These are phyloP conservation scores for Nothomitra cinnamomea DNA, from an alignment of 2,329 filamentous ascomycete species.

Conservation along the genomic window DNA sequence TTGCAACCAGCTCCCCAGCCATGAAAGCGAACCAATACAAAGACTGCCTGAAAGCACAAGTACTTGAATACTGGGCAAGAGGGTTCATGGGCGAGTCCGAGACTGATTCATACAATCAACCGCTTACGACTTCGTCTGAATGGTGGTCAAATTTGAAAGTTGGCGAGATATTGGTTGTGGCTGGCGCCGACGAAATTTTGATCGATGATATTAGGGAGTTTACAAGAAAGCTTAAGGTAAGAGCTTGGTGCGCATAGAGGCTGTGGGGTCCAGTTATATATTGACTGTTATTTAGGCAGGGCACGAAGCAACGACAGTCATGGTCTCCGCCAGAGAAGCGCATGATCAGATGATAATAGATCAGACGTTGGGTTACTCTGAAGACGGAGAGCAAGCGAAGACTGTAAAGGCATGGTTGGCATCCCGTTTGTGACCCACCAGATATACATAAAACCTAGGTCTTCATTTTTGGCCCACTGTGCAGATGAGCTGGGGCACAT, in stretches of 20 bases:
- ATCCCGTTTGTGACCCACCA: not conserved
- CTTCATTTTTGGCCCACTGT: no score
- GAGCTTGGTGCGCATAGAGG: not conserved
- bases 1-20: not conserved
- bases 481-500: no score
- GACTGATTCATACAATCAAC: conserved; percentile 2
- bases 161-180: conserved; percentile 2
- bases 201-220: conserved; percentile 5
- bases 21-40: not conserved
- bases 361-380: not conserved
- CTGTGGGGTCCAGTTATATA: no score
- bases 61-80: conserved; percentile 1
- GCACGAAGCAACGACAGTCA: not conserved
- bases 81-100: not conserved
- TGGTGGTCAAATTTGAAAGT: conserved; percentile 1
- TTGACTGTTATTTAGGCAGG: not conserved
- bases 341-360: not conserved
- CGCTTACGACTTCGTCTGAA: not conserved
- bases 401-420: not conserved
- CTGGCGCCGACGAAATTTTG: not conserved
- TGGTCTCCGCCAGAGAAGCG: not conserved
- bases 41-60: not conserved
- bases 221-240: conserved; percentile 2
- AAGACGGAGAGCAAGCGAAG: conserved; percentile 1
- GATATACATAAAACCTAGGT: not conserved